phyloP scores from a whole-genome alignment of 202 grass and related monocot genomes.

The Elaeis oleifera region DNA sequence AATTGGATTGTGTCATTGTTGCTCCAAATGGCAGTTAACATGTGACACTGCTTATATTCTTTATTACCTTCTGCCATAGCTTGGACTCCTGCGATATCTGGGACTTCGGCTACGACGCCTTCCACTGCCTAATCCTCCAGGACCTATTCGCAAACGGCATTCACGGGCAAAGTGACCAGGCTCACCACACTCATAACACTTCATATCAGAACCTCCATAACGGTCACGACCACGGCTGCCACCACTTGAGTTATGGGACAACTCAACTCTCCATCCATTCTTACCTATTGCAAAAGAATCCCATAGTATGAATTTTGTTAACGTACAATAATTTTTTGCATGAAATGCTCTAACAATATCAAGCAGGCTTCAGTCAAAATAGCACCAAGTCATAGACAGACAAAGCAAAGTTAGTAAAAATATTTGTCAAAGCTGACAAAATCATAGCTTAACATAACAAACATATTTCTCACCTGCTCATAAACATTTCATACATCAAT shows the following conservation, averaged over 20 bases:
- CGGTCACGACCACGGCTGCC: constrained; percentile 47
- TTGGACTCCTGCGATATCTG: constrained; percentile 66
- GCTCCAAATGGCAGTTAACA: neutral
- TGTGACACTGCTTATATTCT: too few species aligned
- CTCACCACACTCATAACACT: constrained; percentile 96
- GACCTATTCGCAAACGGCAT: constrained; percentile 70
- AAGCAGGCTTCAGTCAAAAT: too few species aligned
- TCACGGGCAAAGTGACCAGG: constrained; percentile 87
- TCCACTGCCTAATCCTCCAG: constrained; percentile 80
- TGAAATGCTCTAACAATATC: too few species aligned
- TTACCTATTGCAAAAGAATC: constrained; percentile 48
- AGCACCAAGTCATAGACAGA: too few species aligned
- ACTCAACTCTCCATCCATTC: constrained; percentile 89
- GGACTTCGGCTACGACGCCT: constrained; percentile 42
- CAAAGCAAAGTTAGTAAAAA: too few species aligned
- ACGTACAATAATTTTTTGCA: too few species aligned
- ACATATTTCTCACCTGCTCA: too few species aligned
- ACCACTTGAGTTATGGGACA: constrained; percentile 56
- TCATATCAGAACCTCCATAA: constrained; percentile 58
- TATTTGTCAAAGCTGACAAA: too few species aligned
- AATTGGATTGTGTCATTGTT: too few species aligned
- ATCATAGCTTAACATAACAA: too few species aligned
- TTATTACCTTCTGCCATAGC: constrained; percentile 79
- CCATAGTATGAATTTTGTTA: neutral
- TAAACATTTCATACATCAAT: too few species aligned